Conservation (phyloP, 2,329 filamentous ascomycete genomes). For the Daldinia sp. region DNA sequence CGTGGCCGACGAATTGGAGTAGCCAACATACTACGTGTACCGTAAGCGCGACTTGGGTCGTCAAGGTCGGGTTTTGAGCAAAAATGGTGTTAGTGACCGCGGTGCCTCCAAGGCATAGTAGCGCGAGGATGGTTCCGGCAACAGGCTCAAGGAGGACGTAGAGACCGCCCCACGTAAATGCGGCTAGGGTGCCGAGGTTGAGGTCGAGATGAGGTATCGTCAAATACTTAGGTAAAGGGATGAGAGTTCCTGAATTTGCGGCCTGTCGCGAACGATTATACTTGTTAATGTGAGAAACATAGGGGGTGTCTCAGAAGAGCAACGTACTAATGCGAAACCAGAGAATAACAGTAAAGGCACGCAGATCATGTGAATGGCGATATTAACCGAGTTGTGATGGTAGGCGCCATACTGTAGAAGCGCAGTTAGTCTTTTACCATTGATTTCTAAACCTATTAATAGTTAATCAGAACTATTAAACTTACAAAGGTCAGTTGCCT, state of each 20-base stretch:
- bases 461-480: constrained; percentile 43
- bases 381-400: constrained; percentile 81
- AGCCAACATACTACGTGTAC: constrained; percentile 84
- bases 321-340: constrained; percentile 76
- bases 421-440: constrained; percentile 16
- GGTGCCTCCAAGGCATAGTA: constrained; percentile 80
- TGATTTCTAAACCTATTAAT: not conserved
- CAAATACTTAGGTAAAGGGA: constrained; percentile 74
- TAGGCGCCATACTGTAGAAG: constrained; percentile 80
- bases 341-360: constrained; percentile 82
- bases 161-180: constrained; percentile 77
- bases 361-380: constrained; percentile 82
- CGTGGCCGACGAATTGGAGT: constrained; percentile 91
- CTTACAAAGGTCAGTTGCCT: constrained; percentile 85
- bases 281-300: constrained; percentile 40
- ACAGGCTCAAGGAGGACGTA: constrained; percentile 96
- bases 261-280: constrained; percentile 57
- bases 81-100: constrained; percentile 82
- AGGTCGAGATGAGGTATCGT: constrained; percentile 75
- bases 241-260: constrained; percentile 72
- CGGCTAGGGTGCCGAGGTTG: constrained; percentile 74
- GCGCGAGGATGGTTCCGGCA: constrained; percentile 81
- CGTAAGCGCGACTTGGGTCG: constrained; percentile 70
- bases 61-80: constrained; percentile 62
- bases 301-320: constrained; percentile 19